phyloP scores from a whole-genome alignment of 805 yeast species.

The Cyberlindnera meyerae region DNA sequence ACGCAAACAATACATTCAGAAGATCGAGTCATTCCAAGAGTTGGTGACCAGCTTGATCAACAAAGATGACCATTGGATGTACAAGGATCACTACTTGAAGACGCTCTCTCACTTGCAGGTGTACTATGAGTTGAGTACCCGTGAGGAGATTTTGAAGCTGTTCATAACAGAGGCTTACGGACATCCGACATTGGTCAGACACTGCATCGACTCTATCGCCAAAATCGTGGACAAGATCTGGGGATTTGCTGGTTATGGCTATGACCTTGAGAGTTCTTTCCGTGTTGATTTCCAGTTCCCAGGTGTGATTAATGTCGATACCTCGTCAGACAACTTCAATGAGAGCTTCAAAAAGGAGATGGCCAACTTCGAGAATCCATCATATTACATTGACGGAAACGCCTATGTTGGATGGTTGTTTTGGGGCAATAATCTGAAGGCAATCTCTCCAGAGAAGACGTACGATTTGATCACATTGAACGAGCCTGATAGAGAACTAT shows the following conservation, averaged over 20 bases:
- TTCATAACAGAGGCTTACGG: constrained; percentile 45
- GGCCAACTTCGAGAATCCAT: constrained; percentile 40
- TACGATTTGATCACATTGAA: constrained; percentile 30
- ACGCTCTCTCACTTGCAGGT: constrained; percentile 49
- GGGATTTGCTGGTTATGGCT: constrained; percentile 39
- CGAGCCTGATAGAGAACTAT: constrained; percentile 36
- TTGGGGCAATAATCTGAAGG: constrained; percentile 60
- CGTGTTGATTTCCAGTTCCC: constrained; percentile 32
- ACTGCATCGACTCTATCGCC: constrained; percentile 56
- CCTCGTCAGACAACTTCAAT: constrained; percentile 30
- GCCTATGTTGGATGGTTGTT: constrained; percentile 64
- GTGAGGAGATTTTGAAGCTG: constrained; percentile 35
- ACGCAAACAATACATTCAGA: constrained; percentile 36
- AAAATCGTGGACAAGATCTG: constrained; percentile 44
- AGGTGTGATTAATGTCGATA: constrained; percentile 39
- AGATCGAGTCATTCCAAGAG: constrained; percentile 40
- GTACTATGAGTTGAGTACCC: constrained; percentile 44
- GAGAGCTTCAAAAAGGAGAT: constrained; percentile 47
- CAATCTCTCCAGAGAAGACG: constrained; percentile 30
- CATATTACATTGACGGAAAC: constrained; percentile 53
- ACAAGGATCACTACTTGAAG: constrained; percentile 42
- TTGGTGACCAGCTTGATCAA: constrained; percentile 26
- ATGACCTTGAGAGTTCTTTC: constrained; percentile 42
- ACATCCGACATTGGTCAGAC: constrained; percentile 59
- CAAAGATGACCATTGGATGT: constrained; percentile 51